A percentile compares a stretch with the other conserved stretches of the same genome.
phyloP scores from a whole-genome alignment of 768 basidiomycete species.

The Cystobasidium ongulense region DNA sequence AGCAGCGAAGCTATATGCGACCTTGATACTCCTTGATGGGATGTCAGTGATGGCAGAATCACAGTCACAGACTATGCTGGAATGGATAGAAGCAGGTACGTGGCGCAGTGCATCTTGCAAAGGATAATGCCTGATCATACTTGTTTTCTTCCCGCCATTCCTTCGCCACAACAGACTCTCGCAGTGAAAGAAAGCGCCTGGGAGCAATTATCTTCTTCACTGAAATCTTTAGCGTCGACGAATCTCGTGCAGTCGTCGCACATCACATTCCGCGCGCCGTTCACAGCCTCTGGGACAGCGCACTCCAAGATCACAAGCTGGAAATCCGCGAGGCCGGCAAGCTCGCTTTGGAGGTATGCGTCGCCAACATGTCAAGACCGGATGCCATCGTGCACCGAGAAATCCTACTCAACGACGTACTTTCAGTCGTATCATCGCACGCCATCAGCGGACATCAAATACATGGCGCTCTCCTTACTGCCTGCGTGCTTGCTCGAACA shows the following conservation, averaged over 20 bases:
- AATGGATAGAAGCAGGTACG: constrained; percentile 20
- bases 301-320: background rate
- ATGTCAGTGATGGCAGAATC: background rate
- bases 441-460: background rate
- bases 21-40: background rate
- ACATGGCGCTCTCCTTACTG: constrained; percentile 4
- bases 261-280: constrained; percentile 6
- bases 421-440: background rate
- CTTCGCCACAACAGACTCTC: background rate
- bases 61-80: constrained; percentile 1
- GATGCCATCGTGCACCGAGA: background rate
- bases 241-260: background rate
- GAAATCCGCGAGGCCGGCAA: constrained; percentile 7
- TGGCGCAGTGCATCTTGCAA: background rate
- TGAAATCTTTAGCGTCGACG: background rate
- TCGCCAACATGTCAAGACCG: background rate
- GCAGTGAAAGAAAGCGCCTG: constrained; percentile 10
- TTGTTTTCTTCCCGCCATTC: background rate
- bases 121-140: background rate
- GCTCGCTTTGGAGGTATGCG: background rate
- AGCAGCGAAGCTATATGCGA: background rate
- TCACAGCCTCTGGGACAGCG: constrained; percentile 18
- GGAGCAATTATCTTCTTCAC: constrained; percentile 10
- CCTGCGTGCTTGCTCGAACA: background rate
- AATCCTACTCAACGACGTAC: background rate